Evolutionary conservation across 768 basidiomycete species (phyloP), one percentile per base, ranked within the genome.

Genomic region (Suillus decipiens): DNA sequence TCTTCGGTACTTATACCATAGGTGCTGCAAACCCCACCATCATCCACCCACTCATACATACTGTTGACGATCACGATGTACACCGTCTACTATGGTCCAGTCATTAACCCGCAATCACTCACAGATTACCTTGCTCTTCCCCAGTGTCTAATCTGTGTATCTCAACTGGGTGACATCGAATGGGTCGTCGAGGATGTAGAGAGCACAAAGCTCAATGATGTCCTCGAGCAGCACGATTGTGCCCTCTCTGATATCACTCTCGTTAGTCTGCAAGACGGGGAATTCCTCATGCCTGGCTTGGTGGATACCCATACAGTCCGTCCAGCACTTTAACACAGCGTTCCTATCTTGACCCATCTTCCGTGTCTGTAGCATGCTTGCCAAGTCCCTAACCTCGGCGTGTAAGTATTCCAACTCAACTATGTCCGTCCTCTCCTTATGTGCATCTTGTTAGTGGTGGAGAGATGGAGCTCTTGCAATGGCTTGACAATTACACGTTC

Each of bases 291-390:
- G 70, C 95, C 95, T 7, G 95, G 95, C 4, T 86, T 96, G 73
- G 79, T 96, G 60, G 95, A 97, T 79, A 96, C 95, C 36, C 95
- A 96, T 76, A 92, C 90, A 39, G 95, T 95, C 71, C 3, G 28
- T 42, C 42, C 3, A 17, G 15, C 19, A 6, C 63, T 17, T 42
- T 57, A 48, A 15, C 31, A 11, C 28, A 5, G 11, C 47, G 43
- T 2, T 24, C 57, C 53, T 14, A 24, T 1, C 59, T 63, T 64
- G 63, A 31, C 59, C 37, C 51, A 33, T 39, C 14, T 54, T 51
- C 37, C 24, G 3, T 22, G 6, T 56, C n/a, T 33, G 22, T 55
- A 79, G 75, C 77, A 76, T 59, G 73, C 70, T 17, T 71, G 65
- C 65, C 84, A 85, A 64, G 80, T 81, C 66, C 78, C 79, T 19